A percentile compares a stretch with the other conserved stretches of the same genome.
Conservation (phyloP, 768 basidiomycete genomes). For the Rhodotorula diobovata region DNA sequence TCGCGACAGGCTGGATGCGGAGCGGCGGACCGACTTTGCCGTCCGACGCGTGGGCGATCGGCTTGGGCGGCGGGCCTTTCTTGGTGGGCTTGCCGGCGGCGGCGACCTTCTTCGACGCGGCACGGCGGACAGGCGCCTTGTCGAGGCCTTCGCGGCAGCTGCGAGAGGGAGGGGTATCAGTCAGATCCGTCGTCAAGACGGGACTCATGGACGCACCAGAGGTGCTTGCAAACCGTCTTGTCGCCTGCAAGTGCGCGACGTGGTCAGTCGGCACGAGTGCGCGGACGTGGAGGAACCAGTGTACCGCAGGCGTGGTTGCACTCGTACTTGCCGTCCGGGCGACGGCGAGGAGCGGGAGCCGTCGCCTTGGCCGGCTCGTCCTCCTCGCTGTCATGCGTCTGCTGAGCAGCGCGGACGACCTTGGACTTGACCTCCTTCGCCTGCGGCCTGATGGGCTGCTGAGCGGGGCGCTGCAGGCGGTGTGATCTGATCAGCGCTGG, state of each 20-base stretch:
- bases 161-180: neutral
- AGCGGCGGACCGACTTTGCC: neutral
- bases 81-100: neutral
- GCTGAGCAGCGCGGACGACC: too few relatives aligned
- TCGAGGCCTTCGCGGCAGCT: conserved; percentile 36
- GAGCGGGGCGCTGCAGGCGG: neutral
- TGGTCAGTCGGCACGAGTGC: neutral
- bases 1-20: conserved; percentile 5
- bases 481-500: too few relatives aligned
- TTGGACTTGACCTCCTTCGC: too few relatives aligned
- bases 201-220: neutral
- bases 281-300: neutral
- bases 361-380: too few relatives aligned
- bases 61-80: conserved; percentile 2
- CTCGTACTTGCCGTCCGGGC: conserved; percentile 31
- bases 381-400: neutral
- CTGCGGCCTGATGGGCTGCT: neutral
- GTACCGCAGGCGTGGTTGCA: conserved; percentile 34
- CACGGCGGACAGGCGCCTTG: conserved; percentile 18
- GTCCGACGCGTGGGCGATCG: too few relatives aligned
- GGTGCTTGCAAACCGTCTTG: conserved; percentile 20
- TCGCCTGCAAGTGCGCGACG: neutral
- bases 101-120: neutral
- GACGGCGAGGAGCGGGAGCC: neutral
- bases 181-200: too few relatives aligned